Evolutionary conservation across 2,329 filamentous ascomycete species (phyloP).

Genomic region (Rachicladosporium sp.): DNA sequence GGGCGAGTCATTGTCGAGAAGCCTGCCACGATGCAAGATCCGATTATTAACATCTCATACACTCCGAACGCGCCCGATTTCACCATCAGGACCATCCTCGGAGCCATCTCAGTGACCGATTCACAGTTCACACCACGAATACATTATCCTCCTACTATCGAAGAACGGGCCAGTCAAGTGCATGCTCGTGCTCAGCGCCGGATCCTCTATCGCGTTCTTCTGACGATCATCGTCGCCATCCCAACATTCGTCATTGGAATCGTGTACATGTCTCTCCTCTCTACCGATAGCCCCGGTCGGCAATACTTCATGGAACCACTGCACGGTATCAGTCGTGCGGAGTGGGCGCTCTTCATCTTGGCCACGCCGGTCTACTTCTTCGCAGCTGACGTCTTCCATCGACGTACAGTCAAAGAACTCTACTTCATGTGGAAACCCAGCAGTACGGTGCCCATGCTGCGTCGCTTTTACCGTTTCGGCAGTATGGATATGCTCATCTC

Average conservation of each 20-base stretch:
- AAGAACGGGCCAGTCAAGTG: conserved; percentile 66
- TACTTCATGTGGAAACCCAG: conserved; percentile 62
- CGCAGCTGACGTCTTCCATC: conserved; percentile 73
- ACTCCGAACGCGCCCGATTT: conserved; percentile 53
- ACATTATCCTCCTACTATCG: conserved; percentile 70
- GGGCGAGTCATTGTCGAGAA: conserved; percentile 44
- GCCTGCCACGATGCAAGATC: conserved; percentile 47
- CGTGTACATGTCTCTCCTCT: conserved; percentile 75
- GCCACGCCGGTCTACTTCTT: conserved; percentile 73
- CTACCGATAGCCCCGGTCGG: conserved; percentile 44
- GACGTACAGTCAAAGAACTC: conserved; percentile 66
- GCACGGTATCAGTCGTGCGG: neutral
- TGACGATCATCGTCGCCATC: conserved; percentile 59
- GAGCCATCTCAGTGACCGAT: conserved; percentile 54
- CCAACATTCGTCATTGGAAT: conserved; percentile 81
- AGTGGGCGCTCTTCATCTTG: neutral
- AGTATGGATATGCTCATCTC: conserved; percentile 95
- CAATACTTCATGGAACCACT: conserved; percentile 54
- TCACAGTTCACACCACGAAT: conserved; percentile 51
- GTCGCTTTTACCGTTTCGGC: conserved; percentile 84
- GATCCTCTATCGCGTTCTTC: conserved; percentile 44
- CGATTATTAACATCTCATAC: conserved; percentile 61
- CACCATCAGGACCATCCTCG: conserved; percentile 64
- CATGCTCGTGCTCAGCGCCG: conserved; percentile 32
- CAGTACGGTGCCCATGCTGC: conserved; percentile 59